Evolutionary conservation across 106 monocot species (phyloP).

Genomic region (Posidonia australis): DNA sequence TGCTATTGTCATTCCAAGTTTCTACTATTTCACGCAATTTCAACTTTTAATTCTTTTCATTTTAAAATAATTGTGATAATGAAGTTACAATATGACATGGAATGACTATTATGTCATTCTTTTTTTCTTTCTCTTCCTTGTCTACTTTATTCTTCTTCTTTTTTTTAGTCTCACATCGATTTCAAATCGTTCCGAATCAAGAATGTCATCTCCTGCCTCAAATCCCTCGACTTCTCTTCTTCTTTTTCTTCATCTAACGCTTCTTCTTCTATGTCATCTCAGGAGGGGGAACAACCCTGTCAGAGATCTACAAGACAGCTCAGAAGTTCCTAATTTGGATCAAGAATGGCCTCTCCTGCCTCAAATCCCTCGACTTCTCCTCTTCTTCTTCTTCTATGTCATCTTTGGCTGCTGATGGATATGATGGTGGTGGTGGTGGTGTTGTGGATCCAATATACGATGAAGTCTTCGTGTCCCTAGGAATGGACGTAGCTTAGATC

Average conservation of each 20-base stretch:
- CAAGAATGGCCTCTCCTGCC: slow-evolving; percentile 36
- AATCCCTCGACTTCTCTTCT: slow-evolving; percentile 50
- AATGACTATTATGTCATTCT: no score
- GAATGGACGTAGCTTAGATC: slow-evolving; percentile 65
- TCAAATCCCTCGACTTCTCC: slow-evolving; percentile 57
- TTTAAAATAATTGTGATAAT: no score
- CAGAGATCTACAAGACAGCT: slow-evolving; percentile 73
- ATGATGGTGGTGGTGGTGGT: neutral
- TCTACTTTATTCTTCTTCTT: no score
- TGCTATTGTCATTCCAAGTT: no score
- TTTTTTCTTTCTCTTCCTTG: no score
- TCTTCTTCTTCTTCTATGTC: slow-evolving; percentile 20
- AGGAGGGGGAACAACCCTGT: slow-evolving; percentile 34
- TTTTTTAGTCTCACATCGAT: no score
- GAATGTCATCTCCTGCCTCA: slow-evolving; percentile 43
- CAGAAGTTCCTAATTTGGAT: slow-evolving; percentile 54
- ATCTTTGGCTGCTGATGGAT: slow-evolving; percentile 1
- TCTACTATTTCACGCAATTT: no score
- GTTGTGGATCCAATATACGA: neutral
- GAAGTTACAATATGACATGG: no score
- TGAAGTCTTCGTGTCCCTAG: slow-evolving; percentile 37
- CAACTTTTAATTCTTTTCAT: no score
- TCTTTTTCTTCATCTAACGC: no score
- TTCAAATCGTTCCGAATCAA: no score
- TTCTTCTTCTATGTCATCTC: slow-evolving; percentile 14